Evolutionary conservation across 139 green algal genomes (phyloP), one percentile per base, ranked within the genome.

Genomic region (Astrephomene gubernaculifera): DNA sequence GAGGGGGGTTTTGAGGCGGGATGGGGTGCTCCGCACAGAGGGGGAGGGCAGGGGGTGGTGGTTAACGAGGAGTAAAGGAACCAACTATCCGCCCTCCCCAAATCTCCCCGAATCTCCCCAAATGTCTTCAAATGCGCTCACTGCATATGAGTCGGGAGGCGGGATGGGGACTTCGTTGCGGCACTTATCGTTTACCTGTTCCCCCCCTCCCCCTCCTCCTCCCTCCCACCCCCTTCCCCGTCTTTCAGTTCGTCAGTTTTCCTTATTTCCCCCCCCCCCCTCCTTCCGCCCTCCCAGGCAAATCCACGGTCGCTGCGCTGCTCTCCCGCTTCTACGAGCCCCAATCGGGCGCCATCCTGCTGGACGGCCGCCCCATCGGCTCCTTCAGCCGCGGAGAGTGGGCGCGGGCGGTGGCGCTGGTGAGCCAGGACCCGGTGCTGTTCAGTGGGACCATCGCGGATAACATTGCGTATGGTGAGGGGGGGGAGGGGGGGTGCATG

Each of bases 391-490:
- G 92, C 17, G 88, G 89, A 4, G 92, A 96, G 78, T 98, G 94
- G 95, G 86, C 92, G 0, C 79, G 81, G 2, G 91, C 93, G 33
- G 86, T 98, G 21, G 90, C 94, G 19, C 90, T 97, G 38, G 89
- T 95, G n/a, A 90, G 86, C 45, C 95, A 98, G 83, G 95, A 98
- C 83, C 93, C 95, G 24, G 92, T 97, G 61, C 90, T 98, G 24
- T 98, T 98, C 86, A 76, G 45, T 5, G 95, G 93, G 33, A 97
- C 88, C 80, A 96, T 98, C 21, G 91, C 82, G 3, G 96, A 98
- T 87, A 98, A 98, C 91, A 98, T 98, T 36, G 87, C 89, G 0
- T 98, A 98, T 72, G 95, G 92, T 74, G 53, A 27, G 38, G 33
- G 54, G 70, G 81, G 43, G 41, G 84, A 74, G 35, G 78, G 0